These are phyloP conservation scores for Leishmania tropica DNA, from an alignment of 208 protist genomes.

Conservation along the genomic window DNA sequence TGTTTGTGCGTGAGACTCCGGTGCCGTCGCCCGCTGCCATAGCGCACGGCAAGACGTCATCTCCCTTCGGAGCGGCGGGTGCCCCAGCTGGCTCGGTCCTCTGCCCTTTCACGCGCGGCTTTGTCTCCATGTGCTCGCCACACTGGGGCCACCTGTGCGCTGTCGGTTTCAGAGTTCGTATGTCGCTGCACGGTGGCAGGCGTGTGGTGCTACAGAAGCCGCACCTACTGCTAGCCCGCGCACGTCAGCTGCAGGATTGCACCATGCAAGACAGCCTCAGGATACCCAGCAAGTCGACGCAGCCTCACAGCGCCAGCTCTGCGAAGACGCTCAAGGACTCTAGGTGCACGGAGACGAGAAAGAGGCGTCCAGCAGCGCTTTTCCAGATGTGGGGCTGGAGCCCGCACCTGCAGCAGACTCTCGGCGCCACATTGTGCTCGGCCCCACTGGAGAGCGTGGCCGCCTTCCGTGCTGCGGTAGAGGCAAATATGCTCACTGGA, in stretches of 20 bases:
- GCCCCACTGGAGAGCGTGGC: constrained; percentile 25
- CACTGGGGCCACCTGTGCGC: constrained; percentile 51
- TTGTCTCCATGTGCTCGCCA: constrained; percentile 43
- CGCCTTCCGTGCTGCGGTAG: constrained; percentile 10
- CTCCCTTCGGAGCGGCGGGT: not conserved
- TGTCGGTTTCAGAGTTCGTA: constrained; percentile 50
- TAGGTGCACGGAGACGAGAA: not conserved
- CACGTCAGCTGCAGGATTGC: constrained; percentile 26
- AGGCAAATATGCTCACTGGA: not conserved
- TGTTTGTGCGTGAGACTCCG: constrained; percentile 32
- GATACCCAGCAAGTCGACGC: not conserved
- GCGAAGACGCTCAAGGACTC: not conserved
- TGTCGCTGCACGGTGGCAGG: constrained; percentile 23
- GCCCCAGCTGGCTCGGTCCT: constrained; percentile 36
- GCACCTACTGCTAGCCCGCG: constrained; percentile 28
- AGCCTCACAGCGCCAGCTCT: not conserved
- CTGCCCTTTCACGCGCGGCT: constrained; percentile 68
- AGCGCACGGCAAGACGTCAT: not conserved
- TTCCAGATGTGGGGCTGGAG: constrained; percentile 36
- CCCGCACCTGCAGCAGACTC: constrained; percentile 29
- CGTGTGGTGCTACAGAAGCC: constrained; percentile 32
- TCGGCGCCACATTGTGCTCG: constrained; percentile 37
- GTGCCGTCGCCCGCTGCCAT: not conserved
- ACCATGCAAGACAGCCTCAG: not conserved
- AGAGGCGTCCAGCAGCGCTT: not conserved